These are phyloP conservation scores for Penicillium arizonense DNA, from an alignment of 495 filamentous ascomycete species.

Conservation along the genomic window DNA sequence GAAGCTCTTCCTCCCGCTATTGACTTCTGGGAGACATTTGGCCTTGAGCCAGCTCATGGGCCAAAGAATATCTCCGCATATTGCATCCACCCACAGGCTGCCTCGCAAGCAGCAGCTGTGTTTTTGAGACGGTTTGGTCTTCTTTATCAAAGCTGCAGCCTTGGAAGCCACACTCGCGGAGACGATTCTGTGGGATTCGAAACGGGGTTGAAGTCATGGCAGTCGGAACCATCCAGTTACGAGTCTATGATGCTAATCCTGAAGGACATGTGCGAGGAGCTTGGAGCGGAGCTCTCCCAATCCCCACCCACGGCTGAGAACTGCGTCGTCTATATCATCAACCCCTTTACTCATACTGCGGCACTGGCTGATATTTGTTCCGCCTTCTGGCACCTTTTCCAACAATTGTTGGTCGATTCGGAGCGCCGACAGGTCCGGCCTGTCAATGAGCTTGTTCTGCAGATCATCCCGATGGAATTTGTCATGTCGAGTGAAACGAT, in stretches of 20 bases:
- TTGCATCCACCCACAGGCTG: slow-evolving; percentile 71
- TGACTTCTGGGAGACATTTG: slow-evolving; percentile 87
- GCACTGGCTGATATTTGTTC: slow-evolving; percentile 74
- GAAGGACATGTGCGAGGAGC: slow-evolving; percentile 37
- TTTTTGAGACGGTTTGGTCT: slow-evolving; percentile 73
- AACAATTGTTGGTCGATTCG: slow-evolving; percentile 57
- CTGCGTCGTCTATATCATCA: slow-evolving; percentile 83
- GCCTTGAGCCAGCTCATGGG: slow-evolving; percentile 74
- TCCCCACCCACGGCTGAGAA: slow-evolving; percentile 52
- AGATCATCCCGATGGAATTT: slow-evolving; percentile 74
- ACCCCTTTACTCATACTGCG: slow-evolving; percentile 63
- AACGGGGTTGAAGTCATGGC: slow-evolving; percentile 60
- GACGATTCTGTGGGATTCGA: slow-evolving; percentile 48
- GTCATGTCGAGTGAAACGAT: slow-evolving; percentile 65
- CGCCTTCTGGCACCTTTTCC: slow-evolving; percentile 73
- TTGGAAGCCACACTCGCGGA: slow-evolving; percentile 68
- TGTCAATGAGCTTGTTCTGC: slow-evolving; percentile 72
- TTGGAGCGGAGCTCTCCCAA: slow-evolving; percentile 47
- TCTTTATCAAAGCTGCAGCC: slow-evolving; percentile 74
- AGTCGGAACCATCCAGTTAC: slow-evolving; percentile 31
- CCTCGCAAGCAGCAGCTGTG: slow-evolving; percentile 55
- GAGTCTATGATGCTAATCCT: slow-evolving; percentile 36
- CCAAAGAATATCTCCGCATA: slow-evolving; percentile 75
- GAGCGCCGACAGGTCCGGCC: slow-evolving; percentile 49
- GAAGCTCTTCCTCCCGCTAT: slow-evolving; percentile 79